Base-by-base conservation (phyloP, 2,329 filamentous ascomycete species). In the Cordyceps cateniannulata region DNA sequence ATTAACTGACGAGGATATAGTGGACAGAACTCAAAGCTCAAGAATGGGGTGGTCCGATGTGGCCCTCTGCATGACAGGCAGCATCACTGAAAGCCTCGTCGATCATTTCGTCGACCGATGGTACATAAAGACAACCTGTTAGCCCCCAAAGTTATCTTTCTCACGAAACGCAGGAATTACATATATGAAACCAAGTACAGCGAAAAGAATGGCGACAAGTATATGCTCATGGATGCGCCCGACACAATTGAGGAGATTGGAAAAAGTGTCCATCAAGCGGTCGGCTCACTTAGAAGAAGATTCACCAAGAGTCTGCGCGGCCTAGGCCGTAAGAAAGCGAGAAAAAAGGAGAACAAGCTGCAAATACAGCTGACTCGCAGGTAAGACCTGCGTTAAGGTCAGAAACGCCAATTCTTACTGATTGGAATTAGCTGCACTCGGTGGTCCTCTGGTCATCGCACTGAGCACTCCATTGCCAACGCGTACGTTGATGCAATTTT, bases 31-130 rank as follows among this genome's bases (percentile, higher is more conserved):
- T 12, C 85, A 86, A 69, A 90, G 81, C 73, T 91, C 90, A 2
- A 84, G 93, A 62, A 96, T 96, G 91, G 92, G 92, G 22, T 96
- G 93, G 93, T 91, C 89, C 16, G 93, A 96, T 73, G 84, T 96
- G 62, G 87, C 89, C 12, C 79, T 97, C 60, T 91, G 86, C 66
- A 72, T 96, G 61, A 81, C 81, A 16, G 92, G 92, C 0, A 86
- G 87, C 0, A 88, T 91, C 10, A 87, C 93, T 0, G 79, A 87
- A 64, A 91, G 90, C 71, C 78, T 96, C 35, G 79, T 85, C 35
- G 81, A 83, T 5, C 91, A 96, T 71, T 96, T 97, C 68, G 81
- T 86, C 2, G 88, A 96, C 69, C 80, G 92, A 67, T 97, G 93
- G 91, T 82, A 63, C 38, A 74, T 58, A 27, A 16, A 47, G 16